Percentiles rank a stretch among this genome's conserved stretches.
Evolutionary conservation across 2,329 filamentous ascomycete species (phyloP).

Genomic region (Nothopassalora personata): DNA sequence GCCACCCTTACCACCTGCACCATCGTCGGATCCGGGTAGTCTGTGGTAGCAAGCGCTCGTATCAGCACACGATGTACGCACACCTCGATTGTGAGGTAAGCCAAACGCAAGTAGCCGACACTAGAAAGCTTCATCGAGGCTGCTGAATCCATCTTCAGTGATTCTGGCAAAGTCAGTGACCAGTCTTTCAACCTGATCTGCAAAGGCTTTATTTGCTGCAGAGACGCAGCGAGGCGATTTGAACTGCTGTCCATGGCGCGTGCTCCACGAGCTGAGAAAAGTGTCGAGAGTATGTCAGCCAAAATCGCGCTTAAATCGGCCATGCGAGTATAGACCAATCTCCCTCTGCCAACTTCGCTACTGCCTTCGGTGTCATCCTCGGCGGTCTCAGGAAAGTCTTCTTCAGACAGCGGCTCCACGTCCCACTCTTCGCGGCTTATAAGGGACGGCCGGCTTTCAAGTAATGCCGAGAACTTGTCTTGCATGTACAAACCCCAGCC

Average conservation of each 20-base stretch:
- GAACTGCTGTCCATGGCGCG: constrained; percentile 13
- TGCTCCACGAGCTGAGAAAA: constrained; percentile 23
- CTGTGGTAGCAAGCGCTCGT: constrained; percentile 26
- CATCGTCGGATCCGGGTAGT: constrained; percentile 28
- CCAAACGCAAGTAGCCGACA: constrained; percentile 42
- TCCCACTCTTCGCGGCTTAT: constrained; percentile 26
- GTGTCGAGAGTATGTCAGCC: constrained; percentile 17
- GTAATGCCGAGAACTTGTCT: constrained; percentile 27
- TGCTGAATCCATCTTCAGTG: constrained; percentile 25
- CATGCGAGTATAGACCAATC: constrained; percentile 30
- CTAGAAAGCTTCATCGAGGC: constrained; percentile 29
- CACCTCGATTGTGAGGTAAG: constrained; percentile 44
- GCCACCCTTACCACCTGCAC: constrained; percentile 38
- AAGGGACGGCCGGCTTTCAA: constrained; percentile 27
- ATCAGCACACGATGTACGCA: constrained; percentile 42
- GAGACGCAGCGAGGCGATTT: constrained; percentile 14
- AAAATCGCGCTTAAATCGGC: constrained; percentile 23
- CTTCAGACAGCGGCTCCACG: constrained; percentile 19
- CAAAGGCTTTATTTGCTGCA: constrained; percentile 24
- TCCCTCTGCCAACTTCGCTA: constrained; percentile 27
- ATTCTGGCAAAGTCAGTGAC: constrained; percentile 22
- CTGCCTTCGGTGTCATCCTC: constrained; percentile 28
- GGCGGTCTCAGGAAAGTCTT: constrained; percentile 30
- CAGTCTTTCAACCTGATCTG: constrained; percentile 26
- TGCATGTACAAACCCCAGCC: constrained; percentile 30